Evolutionary conservation across 2,329 filamentous ascomycete genomes (phyloP), one percentile per base, ranked within the genome.

Genomic region (Hypomyces perniciosus): DNA sequence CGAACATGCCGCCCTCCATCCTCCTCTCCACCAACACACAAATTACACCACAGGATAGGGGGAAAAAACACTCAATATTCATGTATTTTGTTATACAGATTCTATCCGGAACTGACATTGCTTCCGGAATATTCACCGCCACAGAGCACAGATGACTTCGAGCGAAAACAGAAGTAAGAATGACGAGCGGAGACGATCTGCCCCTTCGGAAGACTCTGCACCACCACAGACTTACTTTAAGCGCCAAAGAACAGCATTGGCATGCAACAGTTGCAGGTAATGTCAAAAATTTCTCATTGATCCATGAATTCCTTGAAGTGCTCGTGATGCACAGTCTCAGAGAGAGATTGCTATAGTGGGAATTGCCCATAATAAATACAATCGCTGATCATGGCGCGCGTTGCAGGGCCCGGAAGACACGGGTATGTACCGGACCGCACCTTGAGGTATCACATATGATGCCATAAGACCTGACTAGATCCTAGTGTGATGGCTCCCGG

Each of bases 241-340:
- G 44, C 44, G 44, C 28, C 44, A 46, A 7, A 30, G 44, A 30
- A 46, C 44, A 46, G 44, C 44, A 12, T 35, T 46, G 31, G 44
- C 44, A 28, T 46, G 44, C 28, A 46, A 46, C 9, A 46, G 44
- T 30, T 46, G 44, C 27, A 33, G 44, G 44, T 46, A 46, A 46
- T 39, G 4, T 29, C 33, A 46, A 4, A 4, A 2, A 12, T 28
- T n/a, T 31, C 20, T 46, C 33, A 27, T 37, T 12, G 2, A 6
- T 31, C 0, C 12, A 2, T 2, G 20, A n/a, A 20, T 20, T 20
- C 12, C 31, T 20, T 20, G 3, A 3, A 20, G 20, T 20, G 3
- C 20, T 20, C 20, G 20, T 20, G 20, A 20, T 20, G 20, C 20
- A 20, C 20, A 20, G 20, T 20, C 20, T 20, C 20, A 20, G 20